Percentiles rank a stretch among this genome's conserved stretches.
These are phyloP conservation scores for Dictyostelium capitatum DNA, from an alignment of 78 protist genomes.

Conservation along the genomic window DNA sequence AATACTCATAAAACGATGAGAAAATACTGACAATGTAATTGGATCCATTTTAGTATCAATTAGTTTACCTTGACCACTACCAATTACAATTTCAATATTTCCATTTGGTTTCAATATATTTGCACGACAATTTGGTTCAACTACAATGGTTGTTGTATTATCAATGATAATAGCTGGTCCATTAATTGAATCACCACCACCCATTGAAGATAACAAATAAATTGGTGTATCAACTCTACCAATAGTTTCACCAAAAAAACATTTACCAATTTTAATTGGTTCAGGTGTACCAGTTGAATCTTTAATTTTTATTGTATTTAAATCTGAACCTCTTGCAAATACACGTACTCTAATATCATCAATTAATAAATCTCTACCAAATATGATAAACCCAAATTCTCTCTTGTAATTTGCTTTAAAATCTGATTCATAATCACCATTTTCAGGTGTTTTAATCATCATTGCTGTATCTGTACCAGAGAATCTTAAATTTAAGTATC, in stretches of 20 bases:
- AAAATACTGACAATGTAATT: constrained; percentile 89
- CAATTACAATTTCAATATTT: constrained; percentile 83
- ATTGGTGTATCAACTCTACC: constrained; percentile 81
- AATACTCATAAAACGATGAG: constrained; percentile 97
- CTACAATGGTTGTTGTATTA: constrained; percentile 89
- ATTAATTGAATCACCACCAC: constrained; percentile 40
- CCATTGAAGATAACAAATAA: constrained; percentile 27
- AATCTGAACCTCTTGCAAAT: constrained; percentile 32
- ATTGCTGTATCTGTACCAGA: constrained; percentile 91
- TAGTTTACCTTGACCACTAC: constrained; percentile 8
- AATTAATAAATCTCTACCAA: constrained; percentile 81
- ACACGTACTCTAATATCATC: constrained; percentile 95
- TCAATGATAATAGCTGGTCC: constrained; percentile 95
- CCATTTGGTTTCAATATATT: constrained; percentile 74
- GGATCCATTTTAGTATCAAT: constrained; percentile 80
- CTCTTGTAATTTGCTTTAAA: constrained; percentile 82
- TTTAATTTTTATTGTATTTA: constrained; percentile 23
- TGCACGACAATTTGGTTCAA: constrained; percentile 89
- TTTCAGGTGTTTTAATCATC: constrained; percentile 79
- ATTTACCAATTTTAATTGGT: background rate
- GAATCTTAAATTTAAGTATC: constrained; percentile 87
- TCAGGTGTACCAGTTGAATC: constrained; percentile 36
- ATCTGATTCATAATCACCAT: constrained; percentile 38
- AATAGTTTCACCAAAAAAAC: background rate
- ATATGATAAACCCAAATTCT: constrained; percentile 86